Evolutionary conservation across 495 filamentous ascomycete species (phyloP).

Genomic region (Achaetomiella virescens): DNA sequence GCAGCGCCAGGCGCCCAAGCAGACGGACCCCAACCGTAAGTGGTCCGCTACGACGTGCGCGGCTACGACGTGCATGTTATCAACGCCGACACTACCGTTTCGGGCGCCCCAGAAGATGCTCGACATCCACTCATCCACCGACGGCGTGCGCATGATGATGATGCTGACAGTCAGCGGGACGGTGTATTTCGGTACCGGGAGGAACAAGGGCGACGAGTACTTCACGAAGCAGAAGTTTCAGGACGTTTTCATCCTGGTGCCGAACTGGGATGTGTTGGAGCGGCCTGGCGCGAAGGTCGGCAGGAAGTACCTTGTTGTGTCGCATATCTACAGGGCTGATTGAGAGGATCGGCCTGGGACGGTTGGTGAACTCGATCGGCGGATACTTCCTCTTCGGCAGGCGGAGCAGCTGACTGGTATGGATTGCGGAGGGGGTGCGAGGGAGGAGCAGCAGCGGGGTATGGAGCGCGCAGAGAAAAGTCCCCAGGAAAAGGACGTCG

Average conservation of each 20-base stretch:
- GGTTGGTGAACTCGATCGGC: background rate
- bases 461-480: no score
- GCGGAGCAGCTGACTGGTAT: no score
- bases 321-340: constrained; percentile 59
- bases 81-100: constrained; percentile 55
- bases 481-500: no score
- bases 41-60: constrained; percentile 51
- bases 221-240: constrained; percentile 57
- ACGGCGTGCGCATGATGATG: constrained; percentile 59
- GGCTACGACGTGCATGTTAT: constrained; percentile 68
- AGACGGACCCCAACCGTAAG: constrained; percentile 5
- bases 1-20: constrained; percentile 22
- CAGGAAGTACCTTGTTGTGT: constrained; percentile 61
- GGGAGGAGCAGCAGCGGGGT: no score
- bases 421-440: no score
- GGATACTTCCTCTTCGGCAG: background rate
- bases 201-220: constrained; percentile 31
- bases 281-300: constrained; percentile 29
- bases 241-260: constrained; percentile 70
- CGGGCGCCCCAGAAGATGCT: constrained; percentile 28
- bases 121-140: constrained; percentile 17
- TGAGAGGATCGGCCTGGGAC: background rate
- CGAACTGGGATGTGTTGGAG: constrained; percentile 55
- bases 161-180: constrained; percentile 60
- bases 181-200: constrained; percentile 32